These are phyloP conservation scores for Hura crepitans DNA, from an alignment of 441 rosid genomes.

Conservation along the genomic window DNA sequence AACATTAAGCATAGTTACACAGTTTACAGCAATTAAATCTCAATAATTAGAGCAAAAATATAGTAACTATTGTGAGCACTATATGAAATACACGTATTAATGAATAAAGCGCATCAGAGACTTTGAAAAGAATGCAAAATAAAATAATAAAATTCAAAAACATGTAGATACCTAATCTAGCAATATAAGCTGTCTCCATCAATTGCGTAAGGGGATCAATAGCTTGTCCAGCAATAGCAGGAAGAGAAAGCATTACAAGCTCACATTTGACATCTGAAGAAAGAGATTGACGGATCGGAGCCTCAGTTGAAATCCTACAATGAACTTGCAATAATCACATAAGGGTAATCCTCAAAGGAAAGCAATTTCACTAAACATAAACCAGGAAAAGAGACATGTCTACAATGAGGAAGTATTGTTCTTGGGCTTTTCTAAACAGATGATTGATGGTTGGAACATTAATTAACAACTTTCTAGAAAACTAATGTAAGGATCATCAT, in stretches of 20 bases:
- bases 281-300: constrained; percentile 27
- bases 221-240: constrained; percentile 86
- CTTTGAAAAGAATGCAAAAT: no score
- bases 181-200: constrained; percentile 94
- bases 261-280: constrained; percentile 44
- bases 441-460: constrained; percentile 26
- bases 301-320: constrained; percentile 40
- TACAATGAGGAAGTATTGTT: not conserved
- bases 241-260: constrained; percentile 71
- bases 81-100: no score
- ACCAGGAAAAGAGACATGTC: not conserved
- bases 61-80: no score
- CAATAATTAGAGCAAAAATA: no score
- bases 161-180: constrained; percentile 87
- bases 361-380: constrained; percentile 8
- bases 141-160: no score
- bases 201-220: constrained; percentile 83
- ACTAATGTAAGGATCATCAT: constrained; percentile 38
- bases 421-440: constrained; percentile 24
- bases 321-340: constrained; percentile 17
- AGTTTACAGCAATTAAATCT: no score
- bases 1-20: no score
- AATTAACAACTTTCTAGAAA: no score
- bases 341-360: not conserved
- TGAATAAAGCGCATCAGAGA: no score